Conservation (phyloP, 106 monocot genomes). For the Acanthochlamys bracteata region DNA sequence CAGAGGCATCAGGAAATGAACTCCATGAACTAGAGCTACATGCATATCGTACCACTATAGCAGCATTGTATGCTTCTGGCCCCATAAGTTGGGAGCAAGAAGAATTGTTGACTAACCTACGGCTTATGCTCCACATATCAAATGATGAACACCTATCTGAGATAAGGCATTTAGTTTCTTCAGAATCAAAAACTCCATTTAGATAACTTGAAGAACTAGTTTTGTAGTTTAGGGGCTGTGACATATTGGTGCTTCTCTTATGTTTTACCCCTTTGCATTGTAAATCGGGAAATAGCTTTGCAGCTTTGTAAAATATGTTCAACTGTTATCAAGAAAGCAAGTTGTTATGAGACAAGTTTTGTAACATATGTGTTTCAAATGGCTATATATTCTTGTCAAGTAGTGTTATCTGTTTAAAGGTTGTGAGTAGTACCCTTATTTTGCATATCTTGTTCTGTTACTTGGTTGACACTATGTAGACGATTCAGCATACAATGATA, state of each 20-base stretch:
- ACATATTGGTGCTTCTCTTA: background rate
- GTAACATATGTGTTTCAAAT: slow-evolving; percentile 7
- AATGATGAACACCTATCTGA: slow-evolving; percentile 61
- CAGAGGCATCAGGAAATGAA: slow-evolving; percentile 15
- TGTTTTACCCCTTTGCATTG: slow-evolving; percentile 4
- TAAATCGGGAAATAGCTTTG: slow-evolving; percentile 1
- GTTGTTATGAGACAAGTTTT: background rate
- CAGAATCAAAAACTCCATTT: slow-evolving; percentile 12
- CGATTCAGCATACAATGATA: too few species aligned
- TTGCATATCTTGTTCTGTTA: too few species aligned
- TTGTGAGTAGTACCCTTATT: too few species aligned
- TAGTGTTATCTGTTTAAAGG: background rate
- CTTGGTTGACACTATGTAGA: too few species aligned
- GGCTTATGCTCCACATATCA: slow-evolving; percentile 57
- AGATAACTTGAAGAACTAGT: slow-evolving; percentile 2
- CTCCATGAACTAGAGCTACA: slow-evolving; percentile 53
- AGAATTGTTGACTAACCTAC: slow-evolving; percentile 64
- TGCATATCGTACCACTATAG: slow-evolving; percentile 47
- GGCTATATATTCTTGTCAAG: background rate
- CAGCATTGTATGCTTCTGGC: slow-evolving; percentile 66
- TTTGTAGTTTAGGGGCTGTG: background rate
- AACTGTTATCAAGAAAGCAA: too few species aligned
- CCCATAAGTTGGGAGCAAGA: slow-evolving; percentile 86
- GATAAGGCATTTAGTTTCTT: slow-evolving; percentile 38
- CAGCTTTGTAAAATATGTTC: background rate